Percentiles rank a stretch among this genome's conserved stretches.
Evolutionary conservation across 2,329 filamentous ascomycete genomes (phyloP).

Genomic region (Gremmenia infestans): DNA sequence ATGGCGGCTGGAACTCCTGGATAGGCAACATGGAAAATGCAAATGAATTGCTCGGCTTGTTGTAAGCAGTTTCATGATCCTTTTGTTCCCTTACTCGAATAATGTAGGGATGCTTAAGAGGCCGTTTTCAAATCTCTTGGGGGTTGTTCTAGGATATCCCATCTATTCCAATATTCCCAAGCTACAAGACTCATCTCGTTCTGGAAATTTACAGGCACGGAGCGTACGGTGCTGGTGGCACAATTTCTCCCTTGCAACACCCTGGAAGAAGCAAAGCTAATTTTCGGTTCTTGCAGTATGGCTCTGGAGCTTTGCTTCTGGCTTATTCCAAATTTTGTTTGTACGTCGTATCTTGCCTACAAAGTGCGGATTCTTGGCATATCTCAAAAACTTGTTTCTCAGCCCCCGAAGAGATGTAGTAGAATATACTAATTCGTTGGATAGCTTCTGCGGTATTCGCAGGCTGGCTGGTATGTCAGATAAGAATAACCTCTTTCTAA

Average conservation of each 20-base stretch:
- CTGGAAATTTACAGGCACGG: conserved; percentile 43
- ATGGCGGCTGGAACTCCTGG: conserved; percentile 56
- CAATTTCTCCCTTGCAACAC: conserved; percentile 53
- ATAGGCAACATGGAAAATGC: conserved; percentile 61
- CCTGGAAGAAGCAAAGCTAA: no score
- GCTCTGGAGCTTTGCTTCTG: conserved; percentile 70
- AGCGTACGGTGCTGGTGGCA: conserved; percentile 67
- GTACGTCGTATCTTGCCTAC: no score
- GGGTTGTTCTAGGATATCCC: neutral
- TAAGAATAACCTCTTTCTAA: neutral
- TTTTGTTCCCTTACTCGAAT: neutral
- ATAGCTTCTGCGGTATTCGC: conserved; percentile 63
- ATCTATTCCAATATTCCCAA: conserved; percentile 33
- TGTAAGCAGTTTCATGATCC: neutral
- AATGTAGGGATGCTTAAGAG: neutral
- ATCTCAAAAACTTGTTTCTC: no score
- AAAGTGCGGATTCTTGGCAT: no score
- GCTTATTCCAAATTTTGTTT: conserved; percentile 72
- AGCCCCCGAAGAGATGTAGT: no score
- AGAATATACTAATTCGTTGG: no score
- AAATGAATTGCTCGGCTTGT: conserved; percentile 47
- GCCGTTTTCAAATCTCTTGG: neutral
- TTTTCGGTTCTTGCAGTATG: conserved; percentile 33
- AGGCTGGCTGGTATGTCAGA: conserved; percentile 43
- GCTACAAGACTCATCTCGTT: no score